Conservation (phyloP, 371 early-diverging fungal genomes). For the Apophysomyces sp. region DNA sequence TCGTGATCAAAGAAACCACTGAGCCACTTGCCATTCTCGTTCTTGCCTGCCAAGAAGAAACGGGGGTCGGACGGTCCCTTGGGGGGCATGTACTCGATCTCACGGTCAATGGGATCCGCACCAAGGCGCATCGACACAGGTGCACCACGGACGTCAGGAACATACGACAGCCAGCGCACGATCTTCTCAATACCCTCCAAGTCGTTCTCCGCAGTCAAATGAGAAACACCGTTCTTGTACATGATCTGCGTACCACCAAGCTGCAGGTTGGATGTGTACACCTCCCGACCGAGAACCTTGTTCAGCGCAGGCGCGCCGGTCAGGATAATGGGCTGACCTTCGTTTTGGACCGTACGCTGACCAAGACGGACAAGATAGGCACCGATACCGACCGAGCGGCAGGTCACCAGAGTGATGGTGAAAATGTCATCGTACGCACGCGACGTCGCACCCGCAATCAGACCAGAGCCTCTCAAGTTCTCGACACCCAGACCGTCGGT, state of each 20-base stretch:
- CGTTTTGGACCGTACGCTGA: conserved; percentile 96
- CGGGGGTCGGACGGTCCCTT: conserved; percentile 93
- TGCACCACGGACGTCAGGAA: conserved; percentile 73
- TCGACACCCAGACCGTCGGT: conserved; percentile 97
- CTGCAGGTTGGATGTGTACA: conserved; percentile 98
- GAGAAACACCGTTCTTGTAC: conserved; percentile 98
- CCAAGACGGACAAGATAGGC: conserved; percentile 99
- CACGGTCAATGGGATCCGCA: conserved; percentile 71
- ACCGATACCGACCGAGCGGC: conserved; percentile 98
- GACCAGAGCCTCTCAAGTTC: conserved; percentile 96
- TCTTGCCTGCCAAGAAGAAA: conserved; percentile 82
- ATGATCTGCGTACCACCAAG: conserved; percentile 99
- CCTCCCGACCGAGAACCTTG: conserved; percentile 97
- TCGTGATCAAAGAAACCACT: conserved; percentile 93
- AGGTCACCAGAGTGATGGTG: conserved; percentile 96
- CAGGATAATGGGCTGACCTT: conserved; percentile 97
- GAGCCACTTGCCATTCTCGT: conserved; percentile 71
- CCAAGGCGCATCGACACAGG: conserved; percentile 58
- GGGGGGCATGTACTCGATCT: conserved; percentile 76
- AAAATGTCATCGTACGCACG: conserved; percentile 97
- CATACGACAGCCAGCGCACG: conserved; percentile 92
- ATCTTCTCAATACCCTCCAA: conserved; percentile 90
- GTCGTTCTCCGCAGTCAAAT: conserved; percentile 94
- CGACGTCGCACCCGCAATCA: conserved; percentile 98
- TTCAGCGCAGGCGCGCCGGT: conserved; percentile 98